Base-by-base conservation (phyloP, 2,329 filamentous ascomycete genomes). In the Ophiosphaerella herpotricha region DNA sequence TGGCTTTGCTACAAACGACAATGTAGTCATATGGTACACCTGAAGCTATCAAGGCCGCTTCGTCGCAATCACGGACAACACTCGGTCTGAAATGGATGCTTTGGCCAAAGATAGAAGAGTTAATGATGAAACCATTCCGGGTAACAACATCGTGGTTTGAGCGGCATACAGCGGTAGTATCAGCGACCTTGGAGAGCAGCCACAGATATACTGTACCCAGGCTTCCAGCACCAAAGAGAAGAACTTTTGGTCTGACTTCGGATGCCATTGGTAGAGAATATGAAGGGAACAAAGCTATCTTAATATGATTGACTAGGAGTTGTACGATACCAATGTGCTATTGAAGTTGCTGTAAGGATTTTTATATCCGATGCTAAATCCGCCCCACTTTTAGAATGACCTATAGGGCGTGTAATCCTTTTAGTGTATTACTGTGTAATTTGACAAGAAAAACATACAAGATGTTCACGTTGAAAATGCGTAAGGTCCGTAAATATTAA, bases 1-100 rank as follows among this genome's bases (percentile, higher is more conserved):
- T 72, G 12, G 74, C 76, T 69, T 82, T 81, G 48, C 71, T 74
- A 26, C 69, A 74, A 33, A 81, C 73, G 9, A 81, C 48, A n/a
- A 81, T 59, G 58, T 76, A 81, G 61, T 81, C 78, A 58, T 74
- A 81, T 1, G 67, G 61, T 23, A 33, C 18, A 7, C 33, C 52
- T 18, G 46, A 33, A 9, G 52, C 48, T 7, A 40, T 14, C 1
- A 58, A 43, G n/a, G 62, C 66, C 23, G 73, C 75, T 61, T 77
- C 73, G 18, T 58, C 49, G 21, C 71, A 72, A 37, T 60, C 59
- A 6, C 62, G 61, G 2, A 72, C 74, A 23, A 77, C 67, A 6
- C 62, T 56, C 11, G 75, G 74, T 2, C 42, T 55, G 52, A 75
- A 67, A 24, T 67, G 61, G 5, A 77, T 66, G 16, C 55, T 47